Conservation (phyloP, 2,329 filamentous ascomycete species). For the Arachnopeziza araneosa region DNA sequence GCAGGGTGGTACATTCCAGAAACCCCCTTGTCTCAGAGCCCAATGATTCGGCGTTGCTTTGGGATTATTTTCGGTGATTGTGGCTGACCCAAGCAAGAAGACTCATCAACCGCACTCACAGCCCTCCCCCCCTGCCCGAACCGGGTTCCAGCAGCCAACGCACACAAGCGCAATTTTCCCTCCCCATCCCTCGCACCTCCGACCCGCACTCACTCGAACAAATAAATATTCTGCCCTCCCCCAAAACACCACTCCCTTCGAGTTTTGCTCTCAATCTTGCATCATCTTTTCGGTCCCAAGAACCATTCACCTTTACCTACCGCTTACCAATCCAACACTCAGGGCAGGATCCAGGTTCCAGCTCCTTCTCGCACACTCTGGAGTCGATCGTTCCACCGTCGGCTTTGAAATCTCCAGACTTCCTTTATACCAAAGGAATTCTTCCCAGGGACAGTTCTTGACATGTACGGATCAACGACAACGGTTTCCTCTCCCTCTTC, state of each 20-base stretch:
- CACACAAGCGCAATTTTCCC: background rate
- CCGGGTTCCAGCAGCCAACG: background rate
- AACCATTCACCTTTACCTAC: background rate
- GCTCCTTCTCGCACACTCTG: background rate
- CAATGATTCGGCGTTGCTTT: background rate
- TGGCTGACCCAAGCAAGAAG: background rate
- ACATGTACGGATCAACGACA: constrained; percentile 34
- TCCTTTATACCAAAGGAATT: constrained; percentile 24
- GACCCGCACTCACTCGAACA: background rate
- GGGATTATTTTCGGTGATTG: background rate
- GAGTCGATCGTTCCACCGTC: background rate
- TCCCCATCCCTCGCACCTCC: background rate
- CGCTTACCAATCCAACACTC: background rate
- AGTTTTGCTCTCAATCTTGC: background rate
- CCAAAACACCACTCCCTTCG: background rate
- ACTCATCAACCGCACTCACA: background rate
- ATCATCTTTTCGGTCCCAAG: background rate
- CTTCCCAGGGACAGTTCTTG: constrained; percentile 26
- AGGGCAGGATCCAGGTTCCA: background rate
- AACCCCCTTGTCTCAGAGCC: background rate
- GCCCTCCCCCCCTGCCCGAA: background rate
- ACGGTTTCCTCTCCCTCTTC: constrained; percentile 31
- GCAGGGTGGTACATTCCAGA: background rate
- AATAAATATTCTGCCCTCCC: background rate
- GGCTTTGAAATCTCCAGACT: constrained; percentile 18